These are phyloP conservation scores for Gynochthodes officinalis DNA, from an alignment of 257 asterid genomes.

Conservation along the genomic window DNA sequence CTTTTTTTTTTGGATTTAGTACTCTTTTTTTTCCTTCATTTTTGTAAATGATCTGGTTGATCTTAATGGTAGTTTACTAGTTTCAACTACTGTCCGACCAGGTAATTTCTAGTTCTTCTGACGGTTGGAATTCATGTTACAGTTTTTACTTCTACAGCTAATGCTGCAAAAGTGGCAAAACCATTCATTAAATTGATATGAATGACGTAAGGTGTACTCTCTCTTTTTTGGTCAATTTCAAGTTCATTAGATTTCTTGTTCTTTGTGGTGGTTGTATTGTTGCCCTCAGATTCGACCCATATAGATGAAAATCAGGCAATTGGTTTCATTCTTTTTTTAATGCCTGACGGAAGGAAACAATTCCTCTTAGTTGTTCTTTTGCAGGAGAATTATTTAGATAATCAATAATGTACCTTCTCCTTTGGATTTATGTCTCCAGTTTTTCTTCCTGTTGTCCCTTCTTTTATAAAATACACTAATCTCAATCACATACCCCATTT, in stretches of 20 bases:
- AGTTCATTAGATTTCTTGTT: background rate
- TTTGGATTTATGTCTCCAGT: constrained; percentile 41
- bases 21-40: background rate
- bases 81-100: too few species aligned
- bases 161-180: background rate
- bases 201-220: background rate
- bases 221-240: background rate
- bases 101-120: background rate
- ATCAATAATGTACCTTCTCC: constrained; percentile 82
- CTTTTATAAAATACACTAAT: constrained; percentile 28
- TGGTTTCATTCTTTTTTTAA: background rate
- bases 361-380: constrained; percentile 6
- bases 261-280: background rate
- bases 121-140: background rate
- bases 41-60: constrained; percentile 1
- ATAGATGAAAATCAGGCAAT: background rate
- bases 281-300: background rate
- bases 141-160: background rate
- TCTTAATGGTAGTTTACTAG: background rate
- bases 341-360: constrained; percentile 2
- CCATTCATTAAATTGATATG: background rate
- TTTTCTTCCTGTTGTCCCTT: constrained; percentile 29
- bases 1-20: background rate
- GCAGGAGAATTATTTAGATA: constrained; percentile 7
- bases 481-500: constrained; percentile 40